A percentile compares a stretch with the other conserved stretches of the same genome.
Evolutionary conservation across 257 asterid species (phyloP).

Genomic region (Capsicum pubescens): DNA sequence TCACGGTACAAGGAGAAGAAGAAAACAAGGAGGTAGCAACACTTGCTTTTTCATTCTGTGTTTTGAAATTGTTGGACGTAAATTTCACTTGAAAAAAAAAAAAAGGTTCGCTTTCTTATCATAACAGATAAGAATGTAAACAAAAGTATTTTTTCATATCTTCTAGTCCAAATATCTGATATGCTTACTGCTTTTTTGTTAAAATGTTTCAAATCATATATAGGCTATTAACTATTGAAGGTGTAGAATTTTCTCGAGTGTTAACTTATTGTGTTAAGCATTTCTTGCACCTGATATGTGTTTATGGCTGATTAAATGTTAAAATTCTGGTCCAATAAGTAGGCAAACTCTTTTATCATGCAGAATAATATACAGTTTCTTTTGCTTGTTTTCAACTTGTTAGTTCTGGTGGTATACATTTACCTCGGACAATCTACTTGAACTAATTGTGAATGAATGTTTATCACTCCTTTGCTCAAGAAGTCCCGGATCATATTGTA

Average conservation of each 20-base stretch:
- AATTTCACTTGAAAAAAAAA: background rate
- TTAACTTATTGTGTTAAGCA: background rate
- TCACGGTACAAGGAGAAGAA: slow-evolving; percentile 89
- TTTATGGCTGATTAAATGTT: background rate
- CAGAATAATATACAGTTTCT: background rate
- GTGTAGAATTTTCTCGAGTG: background rate
- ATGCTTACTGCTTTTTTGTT: background rate
- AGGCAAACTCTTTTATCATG: background rate
- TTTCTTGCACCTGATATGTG: background rate
- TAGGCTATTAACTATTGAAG: background rate
- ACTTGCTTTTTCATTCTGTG: background rate
- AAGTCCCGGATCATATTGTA: background rate
- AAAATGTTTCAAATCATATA: background rate
- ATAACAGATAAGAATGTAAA: background rate
- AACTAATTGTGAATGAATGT: background rate
- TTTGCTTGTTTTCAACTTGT: background rate
- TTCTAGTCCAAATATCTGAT: background rate
- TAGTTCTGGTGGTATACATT: background rate
- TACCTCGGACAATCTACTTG: background rate
- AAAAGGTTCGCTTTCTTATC: background rate
- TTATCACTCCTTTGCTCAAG: background rate
- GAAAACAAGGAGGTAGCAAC: slow-evolving; percentile 82
- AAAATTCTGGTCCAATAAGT: background rate
- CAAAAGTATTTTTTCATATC: background rate
- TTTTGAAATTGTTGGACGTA: background rate